Evolutionary conservation across 2,329 filamentous ascomycete species (phyloP), one percentile per base, ranked within the genome.

Genomic region (Colletotrichum musae): DNA sequence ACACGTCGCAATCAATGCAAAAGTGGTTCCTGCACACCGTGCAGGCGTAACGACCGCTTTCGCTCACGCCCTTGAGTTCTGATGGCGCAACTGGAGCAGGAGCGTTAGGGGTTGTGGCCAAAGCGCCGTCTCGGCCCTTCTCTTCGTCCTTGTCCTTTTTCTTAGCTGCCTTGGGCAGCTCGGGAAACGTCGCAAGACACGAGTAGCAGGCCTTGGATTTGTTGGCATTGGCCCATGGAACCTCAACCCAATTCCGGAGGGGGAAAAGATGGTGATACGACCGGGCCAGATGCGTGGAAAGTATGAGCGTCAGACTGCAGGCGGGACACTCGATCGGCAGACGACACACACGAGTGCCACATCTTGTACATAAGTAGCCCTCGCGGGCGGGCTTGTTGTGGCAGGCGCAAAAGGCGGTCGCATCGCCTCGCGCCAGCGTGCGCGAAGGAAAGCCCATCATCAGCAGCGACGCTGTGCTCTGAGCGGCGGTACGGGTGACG

Each of bases 401-500:
- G 77, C 96, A 99, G 5, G 95, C 94, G 79, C 96, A 99, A 71
- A 96, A 89, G 68, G 92, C 94, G 61, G 87, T 83, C 5, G 91
- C 87, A 54, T 86, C 84, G 26, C 85, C 85, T 2, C 90, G 86
- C 61, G 94, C 93, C 15, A 96, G 89, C 2, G 92, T 93, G 45
- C 95, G 89, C 6, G 94, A 97, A 0, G 96, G 96, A 76, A 99
- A 99, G 5, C 96, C 96, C 95, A 99, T 99, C 93, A 97, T 97
- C 28, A 99, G 88, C 48, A 99, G 84, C 63, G 88, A 90, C 1
- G 89, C 86, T 9, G 86, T 86, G 70, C 84, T 86, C 74, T 88
- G 86, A 72, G 88, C 87, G 48, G 82, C 80, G 3, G 91, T 89
- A 63, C 93, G 89, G 13, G 94, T 93, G 18, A 94, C 92, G 0